Base-by-base conservation (phyloP, 2,329 filamentous ascomycete species). In the Fusarium robinianum region DNA sequence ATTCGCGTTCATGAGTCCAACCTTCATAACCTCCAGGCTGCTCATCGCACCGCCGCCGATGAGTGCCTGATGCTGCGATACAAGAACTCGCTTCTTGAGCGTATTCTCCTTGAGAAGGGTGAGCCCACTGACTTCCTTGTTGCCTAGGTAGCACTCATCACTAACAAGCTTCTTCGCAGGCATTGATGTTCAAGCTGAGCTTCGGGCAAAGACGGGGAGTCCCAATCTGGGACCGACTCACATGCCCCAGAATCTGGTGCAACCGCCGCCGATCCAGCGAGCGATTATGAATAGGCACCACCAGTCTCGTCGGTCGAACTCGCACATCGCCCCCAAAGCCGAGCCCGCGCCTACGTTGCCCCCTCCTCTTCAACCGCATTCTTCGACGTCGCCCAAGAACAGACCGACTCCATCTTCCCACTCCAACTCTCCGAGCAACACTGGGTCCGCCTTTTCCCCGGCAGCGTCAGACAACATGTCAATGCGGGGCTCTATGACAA, bases 51-150 rank as follows among this genome's bases (percentile, higher is more conserved):
- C 63, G 94, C 94, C 45, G 90, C 92, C 45, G 94, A 97, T 69
- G 94, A 97, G 71, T 97, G 94, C 67, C 73, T 97, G 64, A 97
- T 99, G 94, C 78, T 99, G 61, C 87, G 94, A 46, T 99, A 97
- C 71, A 97, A 97, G 76, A 99, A 97, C 69, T 97, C 94, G 26
- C 76, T 97, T 34, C 80, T 99, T 23, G 94, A 99, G 73, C 84
- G 94, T 46, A 95, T 99, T 63, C 79, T 99, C 39, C 79, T 99
- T 24, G 94, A 99, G 73, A 97, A 97, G 79, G 91, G 90, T 94
- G 72, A 11, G 53, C 46, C n/a, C 21, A 18, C 15, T 15, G 11
- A 27, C 12, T 22, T 33, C 9, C n/a, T 5, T 16, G 10, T 26
- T 17, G 5, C 16, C 10, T 2, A 10, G 18, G 14, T 9, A n/a